Evolutionary conservation across 2,329 filamentous ascomycete species (phyloP), one percentile per base, ranked within the genome.

Genomic region (Venturia pyrina): DNA sequence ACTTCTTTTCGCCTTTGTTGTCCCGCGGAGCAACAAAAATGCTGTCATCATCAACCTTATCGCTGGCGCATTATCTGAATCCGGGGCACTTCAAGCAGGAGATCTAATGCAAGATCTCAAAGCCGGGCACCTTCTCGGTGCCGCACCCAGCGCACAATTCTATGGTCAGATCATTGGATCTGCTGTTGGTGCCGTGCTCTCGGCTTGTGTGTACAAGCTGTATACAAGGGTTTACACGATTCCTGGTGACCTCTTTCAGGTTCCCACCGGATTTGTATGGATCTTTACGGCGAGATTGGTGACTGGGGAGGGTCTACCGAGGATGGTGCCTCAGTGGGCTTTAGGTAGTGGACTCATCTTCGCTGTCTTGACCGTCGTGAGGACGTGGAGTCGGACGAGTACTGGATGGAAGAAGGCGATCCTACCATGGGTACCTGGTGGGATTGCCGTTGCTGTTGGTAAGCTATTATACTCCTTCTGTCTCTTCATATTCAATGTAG

Each of bases 81-180:
- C 88, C 4, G 89, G 95, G 5, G 95, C 95, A 3, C 81, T 98
- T 5, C 95, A 99, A 79, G 93, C 95, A 2, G 95, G 95, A 10
- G 95, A 99, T 75, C 85, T 99, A 65, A 90, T 99, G 84, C 95
- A 99, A 75, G 95, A 99, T 74, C 83, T 99, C 40, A 99, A 99
- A 76, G 97, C 95, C 0, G 95, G 95, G 0, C 93, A 99, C 75
- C 80, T 99, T 0, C 83, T 99, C 0, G 93, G 93, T 13, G 95
- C 95, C 0, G 90, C 91, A 3, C 95, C 95, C 0, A 95, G 90
- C 71, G 95, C 95, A 0, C 95, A 99, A 72, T 99, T 99, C 75
- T 97, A 91, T 83, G 95, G 95, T 0, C 95, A 99, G 74, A 85
- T 98, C 24, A 93, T 99, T 64, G 95, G 95, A 5, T 91, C 89